Evolutionary conservation across 2,329 filamentous ascomycete genomes (phyloP).

Genomic region (Monosporascus cannonballus): DNA sequence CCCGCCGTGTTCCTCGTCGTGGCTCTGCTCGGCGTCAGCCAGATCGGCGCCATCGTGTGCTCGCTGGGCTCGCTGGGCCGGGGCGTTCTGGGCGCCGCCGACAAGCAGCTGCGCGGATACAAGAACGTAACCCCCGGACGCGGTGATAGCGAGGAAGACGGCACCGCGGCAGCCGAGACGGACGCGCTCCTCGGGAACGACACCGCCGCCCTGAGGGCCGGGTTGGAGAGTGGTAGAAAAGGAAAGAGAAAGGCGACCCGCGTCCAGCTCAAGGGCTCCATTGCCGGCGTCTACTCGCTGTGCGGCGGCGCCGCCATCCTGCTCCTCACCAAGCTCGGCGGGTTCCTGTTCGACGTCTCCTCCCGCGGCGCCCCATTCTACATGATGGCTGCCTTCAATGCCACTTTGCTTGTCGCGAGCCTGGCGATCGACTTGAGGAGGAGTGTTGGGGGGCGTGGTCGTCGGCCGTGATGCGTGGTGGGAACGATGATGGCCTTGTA

Average conservation of each 20-base stretch:
- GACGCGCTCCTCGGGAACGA: slow-evolving; percentile 25
- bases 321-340: slow-evolving; percentile 84
- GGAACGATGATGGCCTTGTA: no score
- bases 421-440: slow-evolving; percentile 40
- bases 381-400: slow-evolving; percentile 89
- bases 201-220: neutral
- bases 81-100: slow-evolving; percentile 57
- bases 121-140: no score
- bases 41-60: slow-evolving; percentile 95
- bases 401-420: slow-evolving; percentile 54
- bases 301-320: slow-evolving; percentile 87
- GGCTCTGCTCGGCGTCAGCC: slow-evolving; percentile 78
- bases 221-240: slow-evolving; percentile 9
- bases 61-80: slow-evolving; percentile 82
- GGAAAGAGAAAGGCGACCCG: slow-evolving; percentile 31
- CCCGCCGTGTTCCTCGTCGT: slow-evolving; percentile 69
- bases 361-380: slow-evolving; percentile 81
- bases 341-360: slow-evolving; percentile 72
- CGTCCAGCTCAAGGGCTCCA: slow-evolving; percentile 76
- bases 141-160: slow-evolving; percentile 6
- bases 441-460: no score
- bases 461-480: no score
- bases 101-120: no score
- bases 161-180: slow-evolving; percentile 18
- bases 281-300: slow-evolving; percentile 90